A percentile compares a stretch with the other conserved stretches of the same genome.
Conservation (phyloP, 306 rosid genomes). For the Macrotyloma uniflorum region DNA sequence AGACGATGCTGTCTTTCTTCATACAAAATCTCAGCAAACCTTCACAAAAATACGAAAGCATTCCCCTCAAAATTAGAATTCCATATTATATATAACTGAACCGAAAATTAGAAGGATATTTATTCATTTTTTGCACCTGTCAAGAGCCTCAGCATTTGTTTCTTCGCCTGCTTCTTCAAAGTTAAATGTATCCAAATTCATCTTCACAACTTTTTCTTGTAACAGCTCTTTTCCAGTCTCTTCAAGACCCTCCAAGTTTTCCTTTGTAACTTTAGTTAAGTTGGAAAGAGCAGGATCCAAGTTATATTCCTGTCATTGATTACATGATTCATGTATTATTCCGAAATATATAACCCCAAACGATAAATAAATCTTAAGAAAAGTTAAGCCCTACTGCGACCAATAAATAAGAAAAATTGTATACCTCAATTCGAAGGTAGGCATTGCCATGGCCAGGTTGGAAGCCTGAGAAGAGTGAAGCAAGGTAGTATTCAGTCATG, state of each 20-base stretch:
- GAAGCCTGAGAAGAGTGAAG: not conserved
- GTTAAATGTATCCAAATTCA: not conserved
- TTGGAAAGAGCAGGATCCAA: not conserved
- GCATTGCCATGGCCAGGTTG: not conserved
- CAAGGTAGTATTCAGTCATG: not conserved
- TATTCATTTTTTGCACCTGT: not conserved
- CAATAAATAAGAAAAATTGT: not conserved
- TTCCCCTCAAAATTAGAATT: not conserved
- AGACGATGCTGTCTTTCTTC: conserved; percentile 3
- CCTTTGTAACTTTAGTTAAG: fast-evolving
- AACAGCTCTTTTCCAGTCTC: not conserved
- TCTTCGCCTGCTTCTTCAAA: not conserved
- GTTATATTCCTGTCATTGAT: not conserved
- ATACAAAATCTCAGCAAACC: conserved; percentile 14
- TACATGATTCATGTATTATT: not conserved
- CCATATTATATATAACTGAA: not conserved
- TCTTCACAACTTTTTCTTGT: not conserved
- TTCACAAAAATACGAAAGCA: not conserved
- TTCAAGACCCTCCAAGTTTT: not conserved
- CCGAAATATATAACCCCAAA: not conserved
- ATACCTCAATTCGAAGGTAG: not conserved
- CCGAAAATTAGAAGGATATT: too few relatives aligned
- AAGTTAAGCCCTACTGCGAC: not conserved
- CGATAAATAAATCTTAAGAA: not conserved
- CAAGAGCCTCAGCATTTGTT: not conserved